Evolutionary conservation across 495 filamentous ascomycete species (phyloP).

Genomic region (Trichoderma parareesei): DNA sequence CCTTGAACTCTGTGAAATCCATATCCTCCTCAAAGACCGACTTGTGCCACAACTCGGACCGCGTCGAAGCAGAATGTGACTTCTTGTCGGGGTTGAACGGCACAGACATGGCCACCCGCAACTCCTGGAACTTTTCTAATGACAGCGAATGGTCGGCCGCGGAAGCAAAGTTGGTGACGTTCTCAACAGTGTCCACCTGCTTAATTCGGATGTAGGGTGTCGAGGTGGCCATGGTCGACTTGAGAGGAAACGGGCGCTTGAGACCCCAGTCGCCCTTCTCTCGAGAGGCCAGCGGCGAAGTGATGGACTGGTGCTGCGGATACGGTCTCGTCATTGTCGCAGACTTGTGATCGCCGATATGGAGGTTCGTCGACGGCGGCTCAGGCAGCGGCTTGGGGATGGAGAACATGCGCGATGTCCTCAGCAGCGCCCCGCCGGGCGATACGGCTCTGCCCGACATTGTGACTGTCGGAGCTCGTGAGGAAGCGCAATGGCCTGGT

Average conservation of each 20-base stretch:
- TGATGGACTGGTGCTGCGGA: slow-evolving; percentile 80
- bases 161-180: slow-evolving; percentile 84
- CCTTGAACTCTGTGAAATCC: slow-evolving; percentile 39
- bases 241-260: slow-evolving; percentile 73
- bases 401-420: slow-evolving; percentile 51
- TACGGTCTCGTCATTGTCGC: slow-evolving; percentile 61
- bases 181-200: slow-evolving; percentile 77
- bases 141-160: slow-evolving; percentile 76
- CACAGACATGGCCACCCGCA: slow-evolving; percentile 45
- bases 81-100: slow-evolving; percentile 25
- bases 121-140: slow-evolving; percentile 78
- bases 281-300: slow-evolving; percentile 68
- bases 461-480: slow-evolving; percentile 14
- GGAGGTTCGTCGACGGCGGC: slow-evolving; percentile 31
- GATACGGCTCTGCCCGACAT: slow-evolving; percentile 39
- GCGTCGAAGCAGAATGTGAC: slow-evolving; percentile 10
- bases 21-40: slow-evolving; percentile 53
- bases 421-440: slow-evolving; percentile 51
- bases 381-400: slow-evolving; percentile 45
- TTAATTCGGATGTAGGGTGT: slow-evolving; percentile 63
- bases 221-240: slow-evolving; percentile 61
- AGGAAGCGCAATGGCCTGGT: slow-evolving; percentile 17
- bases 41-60: slow-evolving; percentile 9
- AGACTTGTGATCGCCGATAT: slow-evolving; percentile 37
- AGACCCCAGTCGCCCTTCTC: slow-evolving; percentile 85